Evolutionary conservation across 108 stramenopile species (phyloP), one percentile per base, ranked within the genome.

Genomic region (Nitzschia inconspicua): DNA sequence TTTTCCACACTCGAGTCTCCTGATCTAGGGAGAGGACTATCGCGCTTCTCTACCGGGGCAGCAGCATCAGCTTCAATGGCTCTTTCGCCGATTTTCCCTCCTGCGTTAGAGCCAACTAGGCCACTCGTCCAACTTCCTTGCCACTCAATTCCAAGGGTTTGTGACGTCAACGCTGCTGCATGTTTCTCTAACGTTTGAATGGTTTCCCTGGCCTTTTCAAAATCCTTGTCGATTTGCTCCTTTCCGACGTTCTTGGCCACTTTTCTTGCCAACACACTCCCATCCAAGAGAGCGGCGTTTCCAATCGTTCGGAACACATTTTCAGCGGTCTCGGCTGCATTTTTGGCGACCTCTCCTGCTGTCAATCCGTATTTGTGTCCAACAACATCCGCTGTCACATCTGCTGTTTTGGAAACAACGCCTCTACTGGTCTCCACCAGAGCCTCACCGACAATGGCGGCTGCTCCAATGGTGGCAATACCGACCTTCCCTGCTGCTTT

Each of bases 381-480:
- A 16, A 77, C 64, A 0, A 77, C 52, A 47, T 74, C 68, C 1
- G 64, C 72, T 6, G 72, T 61, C 4, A 75, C 80, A 0, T 31
- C 27, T 3, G 42, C 61, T 1, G 76, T 59, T 39, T 56, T 70
- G 27, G 64, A 18, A 11, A 51, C 31, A 24, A 81, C 46, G 4
- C 19, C 24, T 18, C 46, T 55, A 8, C 72, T 58, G 25, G 69
- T 35, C 56, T 77, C 68, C 4, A 69, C 6, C 22, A 81, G 11
- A 9, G 72, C 65, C 26, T 81, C 80, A 10, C 61, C 72, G 2
- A 81, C 72, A 29, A 81, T 44, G 3, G 63, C 75, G 0, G 46
- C 46, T n/a, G 76, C 80, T 20, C 80, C 80, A 16, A 81, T 18
- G 7, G 54, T 72, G 2, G 80, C 72, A 32, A 74, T 47, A 2